Percentiles rank a stretch among this genome's conserved stretches.
phyloP scores from a whole-genome alignment of 495 filamentous ascomycete species.

The Aspergillus incahuasiensis region DNA sequence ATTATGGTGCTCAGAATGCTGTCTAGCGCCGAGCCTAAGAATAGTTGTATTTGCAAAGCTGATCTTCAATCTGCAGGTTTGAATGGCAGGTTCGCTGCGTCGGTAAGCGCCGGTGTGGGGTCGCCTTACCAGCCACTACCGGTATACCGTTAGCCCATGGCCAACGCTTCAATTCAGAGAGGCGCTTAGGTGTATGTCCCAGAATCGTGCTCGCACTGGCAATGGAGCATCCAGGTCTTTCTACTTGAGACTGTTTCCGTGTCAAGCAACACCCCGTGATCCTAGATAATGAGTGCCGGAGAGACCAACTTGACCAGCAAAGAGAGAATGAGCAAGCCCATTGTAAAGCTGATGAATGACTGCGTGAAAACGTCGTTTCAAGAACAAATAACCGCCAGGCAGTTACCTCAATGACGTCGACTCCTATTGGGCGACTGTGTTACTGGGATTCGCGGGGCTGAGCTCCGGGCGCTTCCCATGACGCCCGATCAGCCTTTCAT shows the following conservation, averaged over 20 bases:
- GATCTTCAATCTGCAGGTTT: no score
- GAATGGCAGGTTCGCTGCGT: no score
- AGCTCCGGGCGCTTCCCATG: constrained; percentile 8
- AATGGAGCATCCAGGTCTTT: no score
- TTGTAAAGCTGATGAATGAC: not conserved
- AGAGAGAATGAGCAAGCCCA: not conserved
- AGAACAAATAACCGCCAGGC: constrained; percentile 1
- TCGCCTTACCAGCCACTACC: no score
- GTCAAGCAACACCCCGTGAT: not conserved
- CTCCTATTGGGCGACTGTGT: not conserved
- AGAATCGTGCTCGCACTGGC: not conserved
- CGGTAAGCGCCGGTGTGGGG: not conserved
- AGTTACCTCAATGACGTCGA: not conserved
- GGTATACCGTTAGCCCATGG: no score
- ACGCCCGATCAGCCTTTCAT: constrained; percentile 1
- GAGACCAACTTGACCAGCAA: not conserved
- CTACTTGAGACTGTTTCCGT: not conserved
- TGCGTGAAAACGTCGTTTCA: not conserved
- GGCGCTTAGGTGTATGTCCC: not conserved
- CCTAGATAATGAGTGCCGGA: not conserved
- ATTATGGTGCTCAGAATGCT: no score
- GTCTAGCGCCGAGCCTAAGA: no score
- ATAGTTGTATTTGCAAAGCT: no score
- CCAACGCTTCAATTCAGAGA: not conserved
- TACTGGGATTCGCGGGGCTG: constrained; percentile 5